Conservation (phyloP, 352 stramenopile genomes). For the Phytopythium litorale region DNA sequence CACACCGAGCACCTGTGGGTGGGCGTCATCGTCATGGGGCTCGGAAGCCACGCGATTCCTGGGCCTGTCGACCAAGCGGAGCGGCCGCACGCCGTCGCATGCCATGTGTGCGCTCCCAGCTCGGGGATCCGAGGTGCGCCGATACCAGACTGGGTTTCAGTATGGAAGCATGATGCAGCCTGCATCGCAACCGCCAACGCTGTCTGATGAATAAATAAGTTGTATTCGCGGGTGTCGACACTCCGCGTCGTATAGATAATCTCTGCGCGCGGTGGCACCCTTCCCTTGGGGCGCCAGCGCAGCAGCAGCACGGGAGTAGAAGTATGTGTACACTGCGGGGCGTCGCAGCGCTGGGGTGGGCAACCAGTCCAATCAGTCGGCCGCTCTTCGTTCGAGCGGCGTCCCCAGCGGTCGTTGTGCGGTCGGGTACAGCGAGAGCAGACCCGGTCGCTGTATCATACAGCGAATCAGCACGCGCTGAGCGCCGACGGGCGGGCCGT, state of each 20-base stretch:
- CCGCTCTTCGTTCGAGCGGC: neutral
- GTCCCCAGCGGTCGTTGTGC: neutral
- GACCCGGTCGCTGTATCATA: neutral
- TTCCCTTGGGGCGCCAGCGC: conserved; percentile 1
- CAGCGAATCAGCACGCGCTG: conserved; percentile 1
- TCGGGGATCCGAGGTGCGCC: too few species aligned
- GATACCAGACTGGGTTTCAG: too few species aligned
- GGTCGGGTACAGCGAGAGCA: neutral
- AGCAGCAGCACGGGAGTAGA: neutral
- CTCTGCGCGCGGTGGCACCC: neutral
- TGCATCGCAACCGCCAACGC: neutral
- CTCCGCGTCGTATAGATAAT: neutral
- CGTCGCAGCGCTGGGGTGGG: neutral
- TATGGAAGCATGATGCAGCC: too few species aligned
- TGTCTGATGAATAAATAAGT: conserved; percentile 4
- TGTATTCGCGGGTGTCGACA: neutral
- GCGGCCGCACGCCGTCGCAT: too few species aligned
- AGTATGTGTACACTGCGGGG: neutral
- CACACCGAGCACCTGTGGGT: too few species aligned
- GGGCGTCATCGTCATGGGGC: too few species aligned
- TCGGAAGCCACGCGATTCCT: too few species aligned
- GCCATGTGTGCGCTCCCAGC: too few species aligned
- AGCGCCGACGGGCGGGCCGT: conserved; percentile 15
- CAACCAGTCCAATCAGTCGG: too few species aligned
- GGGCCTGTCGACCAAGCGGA: too few species aligned